These are phyloP conservation scores for Eutypella sp. DNA, from an alignment of 2,329 filamentous ascomycete species.

Conservation along the genomic window DNA sequence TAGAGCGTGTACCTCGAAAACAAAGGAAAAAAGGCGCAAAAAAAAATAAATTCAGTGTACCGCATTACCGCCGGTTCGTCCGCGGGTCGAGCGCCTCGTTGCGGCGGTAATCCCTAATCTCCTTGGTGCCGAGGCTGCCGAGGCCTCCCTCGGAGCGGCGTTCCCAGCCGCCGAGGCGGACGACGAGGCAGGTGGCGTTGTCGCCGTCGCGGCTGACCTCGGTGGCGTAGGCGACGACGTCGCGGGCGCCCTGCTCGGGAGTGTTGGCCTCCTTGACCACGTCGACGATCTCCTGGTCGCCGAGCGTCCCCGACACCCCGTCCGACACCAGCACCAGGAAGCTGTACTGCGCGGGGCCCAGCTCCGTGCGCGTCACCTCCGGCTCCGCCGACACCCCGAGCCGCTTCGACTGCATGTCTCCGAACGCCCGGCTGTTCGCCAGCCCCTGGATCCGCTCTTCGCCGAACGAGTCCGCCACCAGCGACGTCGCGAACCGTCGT, in stretches of 20 bases:
- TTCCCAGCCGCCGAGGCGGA: slow-evolving; percentile 66
- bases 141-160: slow-evolving; percentile 75
- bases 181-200: slow-evolving; percentile 64
- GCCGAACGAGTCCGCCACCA: slow-evolving; percentile 93
- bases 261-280: slow-evolving; percentile 90
- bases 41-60: not conserved
- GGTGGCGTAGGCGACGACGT: slow-evolving; percentile 81
- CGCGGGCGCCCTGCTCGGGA: slow-evolving; percentile 75
- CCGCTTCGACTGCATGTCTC: slow-evolving; percentile 86
- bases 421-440: slow-evolving; percentile 91
- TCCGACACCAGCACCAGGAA: slow-evolving; percentile 88
- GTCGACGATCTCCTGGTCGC: slow-evolving; percentile 94
- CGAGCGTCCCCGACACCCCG: slow-evolving; percentile 78
- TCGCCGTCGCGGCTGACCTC: slow-evolving; percentile 69
- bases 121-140: slow-evolving; percentile 86
- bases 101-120: slow-evolving; percentile 78
- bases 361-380: slow-evolving; percentile 73
- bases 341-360: slow-evolving; percentile 77
- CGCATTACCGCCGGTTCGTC: slow-evolving; percentile 45
- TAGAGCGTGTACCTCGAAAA: no score
- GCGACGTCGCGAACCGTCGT: slow-evolving; percentile 75
- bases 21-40: not conserved
- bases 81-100: slow-evolving; percentile 79
- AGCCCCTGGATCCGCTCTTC: slow-evolving; percentile 92
- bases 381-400: slow-evolving; percentile 93